Percentiles rank a stretch among this genome's conserved stretches.
Evolutionary conservation across 768 basidiomycete species (phyloP).

Genomic region (Phylloporus sp.): DNA sequence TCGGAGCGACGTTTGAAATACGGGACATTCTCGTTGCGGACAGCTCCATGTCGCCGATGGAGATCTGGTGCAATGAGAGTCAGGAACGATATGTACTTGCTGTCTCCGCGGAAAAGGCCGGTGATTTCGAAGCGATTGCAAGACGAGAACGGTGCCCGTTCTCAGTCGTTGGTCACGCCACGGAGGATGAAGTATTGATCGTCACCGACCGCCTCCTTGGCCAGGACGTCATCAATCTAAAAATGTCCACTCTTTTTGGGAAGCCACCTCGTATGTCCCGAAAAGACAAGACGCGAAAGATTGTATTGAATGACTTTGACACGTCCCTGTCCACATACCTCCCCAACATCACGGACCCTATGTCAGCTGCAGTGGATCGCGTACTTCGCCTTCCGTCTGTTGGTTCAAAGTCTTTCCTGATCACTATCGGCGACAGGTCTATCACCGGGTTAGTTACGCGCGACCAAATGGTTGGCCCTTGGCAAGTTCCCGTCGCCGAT

Average conservation of each 20-base stretch:
- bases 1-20: slow-evolving; percentile 92
- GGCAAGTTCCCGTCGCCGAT: slow-evolving; percentile 97
- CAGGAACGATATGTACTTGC: slow-evolving; percentile 98
- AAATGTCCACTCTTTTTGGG: slow-evolving; percentile 95
- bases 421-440: slow-evolving; percentile 94
- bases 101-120: slow-evolving; percentile 58
- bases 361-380: slow-evolving; percentile 66
- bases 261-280: slow-evolving; percentile 92
- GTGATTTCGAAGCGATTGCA: slow-evolving; percentile 69
- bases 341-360: slow-evolving; percentile 42
- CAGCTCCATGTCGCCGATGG: slow-evolving; percentile 95
- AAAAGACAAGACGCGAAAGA: slow-evolving; percentile 47
- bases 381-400: slow-evolving; percentile 90
- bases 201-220: slow-evolving; percentile 84
- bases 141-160: slow-evolving; percentile 90
- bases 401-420: slow-evolving; percentile 93
- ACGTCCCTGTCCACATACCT: slow-evolving; percentile 62
- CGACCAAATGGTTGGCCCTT: slow-evolving; percentile 99
- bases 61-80: slow-evolving; percentile 99
- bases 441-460: slow-evolving; percentile 92
- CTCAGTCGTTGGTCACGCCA: slow-evolving; percentile 86
- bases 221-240: slow-evolving; percentile 76
- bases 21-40: slow-evolving; percentile 91
- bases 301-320: slow-evolving; percentile 58
- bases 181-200: slow-evolving; percentile 72